Conservation (phyloP, 2,329 filamentous ascomycete genomes). For the Claviceps pusilla region DNA sequence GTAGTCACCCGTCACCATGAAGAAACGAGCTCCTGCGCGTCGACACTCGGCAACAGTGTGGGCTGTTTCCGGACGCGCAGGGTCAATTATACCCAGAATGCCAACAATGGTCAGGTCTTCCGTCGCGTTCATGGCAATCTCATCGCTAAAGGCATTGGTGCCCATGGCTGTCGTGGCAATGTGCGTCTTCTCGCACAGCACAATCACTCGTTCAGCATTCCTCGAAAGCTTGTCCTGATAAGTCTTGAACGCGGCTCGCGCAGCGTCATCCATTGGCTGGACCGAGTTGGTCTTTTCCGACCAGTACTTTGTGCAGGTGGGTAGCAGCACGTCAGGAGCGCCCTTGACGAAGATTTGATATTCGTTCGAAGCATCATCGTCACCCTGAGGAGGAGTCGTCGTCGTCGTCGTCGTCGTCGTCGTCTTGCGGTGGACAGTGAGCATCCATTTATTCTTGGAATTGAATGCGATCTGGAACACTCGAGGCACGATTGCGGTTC, state of each 20-base stretch:
- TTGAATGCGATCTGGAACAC: slow-evolving; percentile 32
- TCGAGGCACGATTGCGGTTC: slow-evolving; percentile 10
- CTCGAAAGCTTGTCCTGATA: slow-evolving; percentile 26
- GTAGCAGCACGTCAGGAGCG: slow-evolving; percentile 35
- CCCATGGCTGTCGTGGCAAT: slow-evolving; percentile 13
- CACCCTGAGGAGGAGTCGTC: slow-evolving; percentile 4
- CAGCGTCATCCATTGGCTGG: slow-evolving; percentile 19
- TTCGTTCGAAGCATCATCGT: slow-evolving; percentile 9
- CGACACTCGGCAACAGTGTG: slow-evolving; percentile 26
- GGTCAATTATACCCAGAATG: slow-evolving; percentile 36
- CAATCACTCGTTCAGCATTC: slow-evolving; percentile 28
- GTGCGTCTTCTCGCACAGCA: slow-evolving; percentile 25
- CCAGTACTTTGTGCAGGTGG: slow-evolving; percentile 22
- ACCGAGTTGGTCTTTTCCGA: slow-evolving; percentile 16
- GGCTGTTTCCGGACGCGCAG: slow-evolving; percentile 28
- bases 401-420: neutral
- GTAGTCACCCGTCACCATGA: slow-evolving; percentile 35
- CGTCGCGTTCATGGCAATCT: slow-evolving; percentile 25
- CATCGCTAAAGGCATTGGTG: slow-evolving; percentile 36
- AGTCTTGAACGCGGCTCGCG: slow-evolving; percentile 18
- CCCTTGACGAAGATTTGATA: slow-evolving; percentile 37
- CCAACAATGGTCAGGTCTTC: slow-evolving; percentile 32
- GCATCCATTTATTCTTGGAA: slow-evolving; percentile 35
- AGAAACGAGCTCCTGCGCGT: slow-evolving; percentile 29
- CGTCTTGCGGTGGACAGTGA: slow-evolving; percentile 21